Base-by-base conservation (phyloP, 2,329 filamentous ascomycete species). In the Nemania bipapillata region DNA sequence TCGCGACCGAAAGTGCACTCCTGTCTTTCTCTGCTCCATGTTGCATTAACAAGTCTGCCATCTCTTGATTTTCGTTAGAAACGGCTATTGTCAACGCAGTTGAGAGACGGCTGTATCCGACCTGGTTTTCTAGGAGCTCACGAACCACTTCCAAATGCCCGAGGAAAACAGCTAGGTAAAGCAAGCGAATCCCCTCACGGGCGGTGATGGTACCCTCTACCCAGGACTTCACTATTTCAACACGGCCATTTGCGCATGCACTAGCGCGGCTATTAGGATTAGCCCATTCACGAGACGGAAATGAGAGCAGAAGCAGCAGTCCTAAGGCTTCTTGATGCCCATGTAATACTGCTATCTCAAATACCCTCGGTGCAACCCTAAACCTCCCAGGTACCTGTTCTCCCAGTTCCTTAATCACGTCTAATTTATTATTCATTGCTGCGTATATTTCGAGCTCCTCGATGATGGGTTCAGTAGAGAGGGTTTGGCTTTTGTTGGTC, bases 201-300 rank as follows among this genome's bases (percentile, higher is more conserved):
- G 17, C 35, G 28, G 24, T 42, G 9, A 24, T 4, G 5, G 35
- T 22, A 17, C 24, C 42, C 11, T 40, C 35, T 15, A 53, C 30
- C 2, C 40, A 8, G 22, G 15, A 30, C n/a, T 24, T 54, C 9
- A 24, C 47, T 5, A 5, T 12, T 45, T 62, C 35, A 28, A 62
- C 59, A 17, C 9, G 50, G 35, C 59, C 59, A 3, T 45, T 5
- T 22, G 3, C 11, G n/a, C 59, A 62, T 24, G 59, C 49, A 9
- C 3, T 32, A 12, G 24, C 17, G 30, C 53, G 35, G 24, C 9
- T 3, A 22, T 53, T n/a, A 3, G 59, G 22, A 24, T 20, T 22
- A 15, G 7, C 47, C 32, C 32, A 15, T 24, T 54, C 50, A 24
- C 12, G 15, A 1, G 26, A 47, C 8, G 35, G 28, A 32, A 30